These are phyloP conservation scores for Starmerella riodocensis DNA, from an alignment of 805 yeast species.

Conservation along the genomic window DNA sequence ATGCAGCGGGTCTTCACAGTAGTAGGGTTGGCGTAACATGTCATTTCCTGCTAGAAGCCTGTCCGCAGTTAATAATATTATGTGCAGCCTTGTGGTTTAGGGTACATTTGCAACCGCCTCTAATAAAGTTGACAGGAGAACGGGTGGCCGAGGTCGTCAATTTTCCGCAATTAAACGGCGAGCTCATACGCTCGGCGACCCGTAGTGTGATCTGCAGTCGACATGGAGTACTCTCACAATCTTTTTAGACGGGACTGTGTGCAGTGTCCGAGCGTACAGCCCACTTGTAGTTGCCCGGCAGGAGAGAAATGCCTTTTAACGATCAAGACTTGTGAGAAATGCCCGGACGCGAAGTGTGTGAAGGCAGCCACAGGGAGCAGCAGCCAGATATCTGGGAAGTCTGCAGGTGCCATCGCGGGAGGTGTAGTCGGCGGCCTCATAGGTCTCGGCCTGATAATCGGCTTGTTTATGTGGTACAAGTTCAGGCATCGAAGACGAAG, in stretches of 20 bases:
- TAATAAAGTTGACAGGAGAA: too few relatives aligned
- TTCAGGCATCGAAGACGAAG: conserved; percentile 10
- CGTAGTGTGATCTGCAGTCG: too few relatives aligned
- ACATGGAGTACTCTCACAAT: neutral
- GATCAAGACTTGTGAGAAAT: conserved; percentile 42
- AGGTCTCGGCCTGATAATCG: conserved; percentile 31
- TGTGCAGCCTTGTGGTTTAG: too few relatives aligned
- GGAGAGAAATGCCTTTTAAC: conserved; percentile 45
- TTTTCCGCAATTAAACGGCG: too few relatives aligned
- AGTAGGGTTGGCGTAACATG: too few relatives aligned
- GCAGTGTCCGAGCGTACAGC: conserved; percentile 28
- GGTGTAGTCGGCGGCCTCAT: conserved; percentile 56
- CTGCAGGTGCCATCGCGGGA: conserved; percentile 53
- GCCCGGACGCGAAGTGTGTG: conserved; percentile 44
- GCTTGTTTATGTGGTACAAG: conserved; percentile 19
- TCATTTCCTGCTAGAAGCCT: too few relatives aligned
- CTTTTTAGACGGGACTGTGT: conserved; percentile 23
- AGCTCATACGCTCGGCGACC: neutral
- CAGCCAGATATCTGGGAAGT: neutral
- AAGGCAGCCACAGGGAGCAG: neutral
- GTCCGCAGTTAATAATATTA: too few relatives aligned
- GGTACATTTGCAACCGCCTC: too few relatives aligned
- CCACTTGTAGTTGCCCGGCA: conserved; percentile 43
- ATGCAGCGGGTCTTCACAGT: too few relatives aligned
- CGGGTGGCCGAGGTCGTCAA: too few relatives aligned